Base-by-base conservation (phyloP, 1,139 yeast genomes). In the Lodderomyces elongisporus region DNA sequence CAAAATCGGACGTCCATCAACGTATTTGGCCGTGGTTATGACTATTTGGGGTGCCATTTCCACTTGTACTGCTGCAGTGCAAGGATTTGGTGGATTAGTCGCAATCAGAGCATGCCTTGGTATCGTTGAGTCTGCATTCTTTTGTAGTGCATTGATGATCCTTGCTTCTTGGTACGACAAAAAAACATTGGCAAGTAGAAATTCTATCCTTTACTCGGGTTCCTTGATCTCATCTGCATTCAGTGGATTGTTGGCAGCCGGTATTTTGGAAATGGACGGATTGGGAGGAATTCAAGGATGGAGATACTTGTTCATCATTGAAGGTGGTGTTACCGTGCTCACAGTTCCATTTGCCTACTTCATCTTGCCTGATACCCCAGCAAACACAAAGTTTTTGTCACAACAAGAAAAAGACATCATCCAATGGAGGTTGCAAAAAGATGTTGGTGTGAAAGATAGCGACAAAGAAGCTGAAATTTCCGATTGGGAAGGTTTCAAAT, bases 191-290 rank as follows among this genome's bases (percentile, higher is more conserved):
- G 60, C 77, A 6, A 56, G 71, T 27, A 62, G 87, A 49, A 70
- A 74, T 48, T 73, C 85, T 10, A 59, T 78, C 36, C 64, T 79
- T 43, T 76, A 72, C 48, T 66, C 81, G 28, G 81, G 85, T 31
- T 77, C 85, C 10, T 72, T 81, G 46, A 65, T 82, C 39, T 83
- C 89, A 17, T 88, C 91, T 51, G 94, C 89, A 3, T 83, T 84
- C 56, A 83, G 87, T 36, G 93, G 94, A 38, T 74, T 85, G 33
- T 71, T 85, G 42, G 69, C 69, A 20, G 70, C 66, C 17, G 67
- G 67, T 29, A 66, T 66, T 34, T 54, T 66, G 30, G 51, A 66
- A 34, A 56, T 67, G 60, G 68, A 65, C 31, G 62, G 62, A 12
- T 49, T 43, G 5, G 51, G 49, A 27, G 68, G 68, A n/a, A 47